Evolutionary conservation across 306 rosid genomes (phyloP), one percentile per base, ranked within the genome.

Genomic region (Gleditsia sinensis): DNA sequence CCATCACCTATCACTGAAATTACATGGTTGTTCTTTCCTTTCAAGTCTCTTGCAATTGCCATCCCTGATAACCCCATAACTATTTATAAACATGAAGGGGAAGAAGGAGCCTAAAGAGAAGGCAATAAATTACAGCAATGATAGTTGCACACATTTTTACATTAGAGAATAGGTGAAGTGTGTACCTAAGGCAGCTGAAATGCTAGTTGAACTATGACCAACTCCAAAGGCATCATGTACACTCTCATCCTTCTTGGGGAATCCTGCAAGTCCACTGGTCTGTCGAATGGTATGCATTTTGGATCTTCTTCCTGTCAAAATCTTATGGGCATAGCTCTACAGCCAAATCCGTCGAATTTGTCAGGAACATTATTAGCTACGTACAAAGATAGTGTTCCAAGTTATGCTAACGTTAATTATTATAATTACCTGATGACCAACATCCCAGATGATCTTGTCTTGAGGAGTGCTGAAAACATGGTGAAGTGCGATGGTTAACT

Each of bases 181-280:
- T 45, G 1, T 84, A 89, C 94, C 95, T 60, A 89, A 83, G 37
- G 83, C 89, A 36, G 92, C 90, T 23, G 90, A 89, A 80, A 89
- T 89, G 77, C 92, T 89, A n/a, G 95, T 89, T 7, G 92, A 89
- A 23, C 92, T 90, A 20, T 87, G 96, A 55, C 96, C 90, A 43
- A 56, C 88, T 21, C 96, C 96, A 19, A 90, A 90, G 42, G 92
- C 88, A 74, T 90, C 96, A 50, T 85, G 77, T 1, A n/a, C 84
- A 71, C 92, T 87, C 85, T 90, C 90, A 6, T 83, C 90, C 61
- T 86, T 85, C 74, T 87, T 90, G 13, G 90, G 92, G 77, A 90
- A 90, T 12, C 92, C 96, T 1, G 96, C 87, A 5, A 90, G 86
- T 19, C 96, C 96, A 27, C 36, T 61, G 3, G 85, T 86, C 34